Conservation (phyloP, 202 grass and related monocot species). For the Alloteropsis angusta region DNA sequence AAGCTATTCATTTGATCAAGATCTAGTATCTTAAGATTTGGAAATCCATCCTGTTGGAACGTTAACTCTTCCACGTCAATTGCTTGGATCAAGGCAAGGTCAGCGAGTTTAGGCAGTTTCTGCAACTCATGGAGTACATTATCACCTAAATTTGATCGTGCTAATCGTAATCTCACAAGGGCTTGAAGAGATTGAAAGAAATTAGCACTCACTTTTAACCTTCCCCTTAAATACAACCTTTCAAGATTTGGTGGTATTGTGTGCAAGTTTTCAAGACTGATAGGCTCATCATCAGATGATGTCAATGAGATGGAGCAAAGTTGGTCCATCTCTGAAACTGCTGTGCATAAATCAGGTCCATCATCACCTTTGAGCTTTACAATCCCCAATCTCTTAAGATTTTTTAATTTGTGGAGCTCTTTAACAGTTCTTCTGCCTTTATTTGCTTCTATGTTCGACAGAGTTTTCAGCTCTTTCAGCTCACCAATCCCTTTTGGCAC, state of each 20-base stretch:
- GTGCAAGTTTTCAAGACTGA: background rate
- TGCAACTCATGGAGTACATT: background rate
- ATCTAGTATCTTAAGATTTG: slow-evolving; percentile 23
- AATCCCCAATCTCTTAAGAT: slow-evolving; percentile 24
- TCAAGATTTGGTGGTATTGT: background rate
- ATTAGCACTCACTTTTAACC: background rate
- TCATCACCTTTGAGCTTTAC: slow-evolving; percentile 25
- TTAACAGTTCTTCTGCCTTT: background rate
- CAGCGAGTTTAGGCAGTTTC: slow-evolving; percentile 4
- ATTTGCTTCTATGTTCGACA: slow-evolving; percentile 8
- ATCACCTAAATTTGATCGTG: background rate
- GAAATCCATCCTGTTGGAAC: slow-evolving; percentile 10
- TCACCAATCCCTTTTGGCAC: slow-evolving; percentile 15
- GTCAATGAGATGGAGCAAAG: slow-evolving; percentile 24
- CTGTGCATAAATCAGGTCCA: slow-evolving; percentile 8
- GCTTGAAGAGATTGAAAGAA: background rate
- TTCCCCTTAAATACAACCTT: background rate
- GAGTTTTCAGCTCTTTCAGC: slow-evolving; percentile 24
- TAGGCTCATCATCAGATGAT: slow-evolving; percentile 10
- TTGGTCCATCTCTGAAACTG: slow-evolving; percentile 3
- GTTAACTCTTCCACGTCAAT: background rate
- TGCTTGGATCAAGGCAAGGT: slow-evolving; percentile 24
- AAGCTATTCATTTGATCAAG: slow-evolving; percentile 18
- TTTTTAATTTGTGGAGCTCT: slow-evolving; percentile 14
- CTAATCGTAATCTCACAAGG: background rate